Conservation (phyloP, 257 asterid species). For the Solanum boliviense region DNA sequence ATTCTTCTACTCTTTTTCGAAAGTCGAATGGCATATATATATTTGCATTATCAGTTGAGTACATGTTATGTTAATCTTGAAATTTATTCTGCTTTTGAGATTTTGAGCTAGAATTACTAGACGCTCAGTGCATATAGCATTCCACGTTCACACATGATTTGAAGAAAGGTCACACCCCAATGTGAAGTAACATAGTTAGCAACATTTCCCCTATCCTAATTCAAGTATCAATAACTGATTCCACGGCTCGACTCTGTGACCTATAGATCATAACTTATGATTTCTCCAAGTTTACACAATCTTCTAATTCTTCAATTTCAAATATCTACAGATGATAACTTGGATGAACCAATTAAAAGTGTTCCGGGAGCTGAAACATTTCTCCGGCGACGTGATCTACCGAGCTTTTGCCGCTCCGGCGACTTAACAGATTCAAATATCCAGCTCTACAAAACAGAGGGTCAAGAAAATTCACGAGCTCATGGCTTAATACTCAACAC, state of each 20-base stretch:
- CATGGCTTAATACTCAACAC: constrained; percentile 49
- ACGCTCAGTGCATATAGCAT: not conserved
- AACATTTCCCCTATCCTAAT: not conserved
- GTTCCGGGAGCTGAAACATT: constrained; percentile 20
- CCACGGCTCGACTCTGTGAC: not conserved
- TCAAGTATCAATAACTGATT: not conserved
- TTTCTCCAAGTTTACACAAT: not conserved
- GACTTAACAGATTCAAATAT: constrained; percentile 10
- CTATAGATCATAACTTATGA: not conserved
- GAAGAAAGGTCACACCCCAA: not conserved
- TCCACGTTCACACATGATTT: rapidly evolving
- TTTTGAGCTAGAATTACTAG: not conserved
- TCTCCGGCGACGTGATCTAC: constrained; percentile 28
- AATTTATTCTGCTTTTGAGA: not conserved
- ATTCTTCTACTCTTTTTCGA: not conserved
- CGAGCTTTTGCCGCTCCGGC: constrained; percentile 6
- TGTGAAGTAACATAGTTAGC: not conserved
- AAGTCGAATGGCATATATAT: not conserved
- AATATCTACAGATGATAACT: constrained; percentile 20
- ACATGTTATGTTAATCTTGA: not conserved
- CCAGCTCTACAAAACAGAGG: constrained; percentile 7
- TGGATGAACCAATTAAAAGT: constrained; percentile 25
- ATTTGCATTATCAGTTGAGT: not conserved
- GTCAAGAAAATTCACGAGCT: constrained; percentile 23
- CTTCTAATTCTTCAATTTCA: not conserved